phyloP scores from a whole-genome alignment of 331 rosid species.

The Acacia concinna region DNA sequence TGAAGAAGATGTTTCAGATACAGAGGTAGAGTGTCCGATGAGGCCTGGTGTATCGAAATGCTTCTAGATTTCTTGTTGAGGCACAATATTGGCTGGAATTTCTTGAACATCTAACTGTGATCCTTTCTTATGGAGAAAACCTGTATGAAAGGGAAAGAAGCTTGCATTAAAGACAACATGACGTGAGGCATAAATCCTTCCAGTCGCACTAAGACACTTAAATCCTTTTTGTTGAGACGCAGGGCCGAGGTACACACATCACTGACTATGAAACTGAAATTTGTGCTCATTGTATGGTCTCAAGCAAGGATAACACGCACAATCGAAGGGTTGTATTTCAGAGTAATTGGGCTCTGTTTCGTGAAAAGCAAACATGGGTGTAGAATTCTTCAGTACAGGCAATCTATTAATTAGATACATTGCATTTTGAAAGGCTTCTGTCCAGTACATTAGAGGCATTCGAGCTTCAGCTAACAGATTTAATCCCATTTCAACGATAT shows the following conservation, averaged over 20 bases:
- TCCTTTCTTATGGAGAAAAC: neutral
- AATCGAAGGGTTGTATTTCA: neutral
- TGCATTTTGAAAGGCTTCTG: neutral
- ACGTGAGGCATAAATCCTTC: neutral
- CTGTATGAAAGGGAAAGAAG: neutral
- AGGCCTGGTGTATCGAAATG: too few species aligned
- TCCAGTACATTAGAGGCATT: too few species aligned
- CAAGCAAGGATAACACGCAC: neutral
- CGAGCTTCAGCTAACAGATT: too few species aligned
- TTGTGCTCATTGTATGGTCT: neutral
- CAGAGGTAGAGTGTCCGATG: too few species aligned
- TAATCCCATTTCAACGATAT: too few species aligned
- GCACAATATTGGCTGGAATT: too few species aligned
- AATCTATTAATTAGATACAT: neutral
- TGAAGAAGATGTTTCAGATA: too few species aligned
- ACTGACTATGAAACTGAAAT: neutral
- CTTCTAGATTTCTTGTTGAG: too few species aligned
- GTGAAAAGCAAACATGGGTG: accelerated
- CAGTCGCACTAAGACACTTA: neutral
- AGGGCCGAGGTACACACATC: neutral
- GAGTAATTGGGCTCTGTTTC: accelerated
- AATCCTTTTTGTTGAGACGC: neutral
- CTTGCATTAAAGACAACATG: neutral
- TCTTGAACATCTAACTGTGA: too few species aligned
- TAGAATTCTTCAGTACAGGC: accelerated